Percentiles rank a stretch among this genome's conserved stretches.
phyloP scores from a whole-genome alignment of 2,329 filamentous ascomycete genomes.

The Pseudogymnoascus sp. region DNA sequence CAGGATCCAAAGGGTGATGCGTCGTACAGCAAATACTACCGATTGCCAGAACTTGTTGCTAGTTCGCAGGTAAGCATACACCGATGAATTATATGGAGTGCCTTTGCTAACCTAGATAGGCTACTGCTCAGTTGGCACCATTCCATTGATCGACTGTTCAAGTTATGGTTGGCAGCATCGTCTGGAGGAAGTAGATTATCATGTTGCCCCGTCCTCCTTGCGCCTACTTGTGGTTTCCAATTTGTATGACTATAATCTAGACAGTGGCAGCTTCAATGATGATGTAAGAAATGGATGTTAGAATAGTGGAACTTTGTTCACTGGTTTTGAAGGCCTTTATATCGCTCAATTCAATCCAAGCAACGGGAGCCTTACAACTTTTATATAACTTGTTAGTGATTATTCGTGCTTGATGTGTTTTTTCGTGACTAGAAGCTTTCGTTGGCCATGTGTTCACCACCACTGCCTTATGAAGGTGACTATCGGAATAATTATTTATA shows the following conservation, averaged over 20 bases:
- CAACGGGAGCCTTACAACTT: background rate
- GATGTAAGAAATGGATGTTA: slow-evolving; percentile 5
- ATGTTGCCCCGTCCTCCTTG: background rate
- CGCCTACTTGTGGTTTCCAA: background rate
- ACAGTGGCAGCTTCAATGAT: background rate
- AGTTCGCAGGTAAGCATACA: background rate
- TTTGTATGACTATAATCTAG: slow-evolving; percentile 8
- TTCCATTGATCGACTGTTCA: background rate
- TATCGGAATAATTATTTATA: background rate
- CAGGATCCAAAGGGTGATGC: slow-evolving; percentile 36
- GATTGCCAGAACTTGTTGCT: slow-evolving; percentile 18
- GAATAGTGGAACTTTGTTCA: background rate
- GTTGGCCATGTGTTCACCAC: background rate
- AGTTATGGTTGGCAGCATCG: background rate
- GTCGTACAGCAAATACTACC: slow-evolving; percentile 37
- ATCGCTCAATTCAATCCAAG: background rate
- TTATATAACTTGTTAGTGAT: no score
- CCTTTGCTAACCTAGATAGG: background rate
- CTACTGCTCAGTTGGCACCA: background rate
- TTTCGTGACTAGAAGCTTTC: background rate
- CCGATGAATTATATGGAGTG: background rate
- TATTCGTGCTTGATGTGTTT: background rate
- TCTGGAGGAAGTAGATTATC: background rate
- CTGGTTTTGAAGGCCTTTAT: background rate
- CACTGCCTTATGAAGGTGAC: background rate